Evolutionary conservation across 495 filamentous ascomycete genomes (phyloP), one percentile per base, ranked within the genome.

Genomic region (Penicillium robsamsonii): DNA sequence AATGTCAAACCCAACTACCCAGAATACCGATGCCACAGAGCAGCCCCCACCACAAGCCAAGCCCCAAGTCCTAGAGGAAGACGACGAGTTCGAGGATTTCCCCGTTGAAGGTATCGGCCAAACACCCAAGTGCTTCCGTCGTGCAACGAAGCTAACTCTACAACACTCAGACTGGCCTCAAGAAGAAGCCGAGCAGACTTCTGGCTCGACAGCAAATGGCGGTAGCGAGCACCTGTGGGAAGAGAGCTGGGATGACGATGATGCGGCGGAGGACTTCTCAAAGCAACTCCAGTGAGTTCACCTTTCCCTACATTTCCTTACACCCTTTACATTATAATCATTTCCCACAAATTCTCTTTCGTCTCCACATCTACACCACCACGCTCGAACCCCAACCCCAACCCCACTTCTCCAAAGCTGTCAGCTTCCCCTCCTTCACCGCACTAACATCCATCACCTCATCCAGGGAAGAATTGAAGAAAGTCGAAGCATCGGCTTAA

Each of bases 181-280:
- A 64, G 90, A 95, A 69, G 89, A 94, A 61, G 87, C 89, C 59
- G 90, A 96, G 70, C 86, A 91, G 46, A 84, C 87, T 31, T 75
- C 75, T 51, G 78, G 79, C 50, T 63, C 71, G 8, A 57, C 64
- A 29, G 65, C 68, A 31, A 76, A 73, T 58, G 73, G 70, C 20
- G 75, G 76, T 54, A 89, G 85, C 61, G 85, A 86, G 60, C 91
- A 97, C 78, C 75, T 98, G 55, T 98, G 94, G 94, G 94, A 98
- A 78, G 94, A 98, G 81, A 97, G 91, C 78, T 98, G 94, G 94
- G 94, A 98, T 74, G 94, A 98, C 64, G 94, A 98, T 71, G 94
- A 97, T 78, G 92, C 91, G 54, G 92, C 81, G 63, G 95, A 97
- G 70, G 94, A 98, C 64, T 98, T 98, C 69, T 91, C 92, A 12